Evolutionary conservation across 2,329 filamentous ascomycete species (phyloP), one percentile per base, ranked within the genome.

Genomic region (Phoma sp.): DNA sequence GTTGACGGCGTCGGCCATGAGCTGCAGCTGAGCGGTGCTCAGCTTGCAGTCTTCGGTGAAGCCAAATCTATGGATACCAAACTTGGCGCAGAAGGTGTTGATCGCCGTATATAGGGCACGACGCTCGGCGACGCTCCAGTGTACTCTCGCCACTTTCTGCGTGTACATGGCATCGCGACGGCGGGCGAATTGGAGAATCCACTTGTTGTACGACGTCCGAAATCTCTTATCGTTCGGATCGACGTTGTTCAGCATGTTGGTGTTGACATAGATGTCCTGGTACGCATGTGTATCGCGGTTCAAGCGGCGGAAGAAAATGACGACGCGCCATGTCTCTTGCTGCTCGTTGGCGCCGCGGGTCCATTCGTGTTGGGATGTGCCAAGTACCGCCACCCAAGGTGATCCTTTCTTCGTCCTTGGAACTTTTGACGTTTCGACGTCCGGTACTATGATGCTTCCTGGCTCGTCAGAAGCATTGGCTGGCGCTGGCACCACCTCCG

Each of bases 171-270:
- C 22, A 21, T 60, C 54, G 15, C 47, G 44, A 12, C 57, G 60
- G 17, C 60, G 57, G 4, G 40, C 51, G 24, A 62, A 49, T 21
- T 62, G 60, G 21, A 58, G 45, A 3, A 62, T 39, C 60, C 55
- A 62, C 24, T 62, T 60, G 21, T 62, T 62, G 52, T 60, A 60
- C 0, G 33, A 33, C n/a, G 45, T 39, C 13, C 40, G 15, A 13
- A 41, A 60, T 1, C 9, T 21, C 9, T 44, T 52, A 29, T 56
- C 13, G 25, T 62, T 62, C 0, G 57, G 60, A 12, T 60, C 29
- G 13, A 54, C 25, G 15, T 43, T 56, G 19, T 10, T 31, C 3
- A 62, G 21, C 24, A 51, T 53, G 17, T 37, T 44, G 9, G 27
- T 36, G 41, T 47, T 48, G 35, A 49, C 15, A 10, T 60, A 58